A percentile compares a stretch with the other conserved stretches of the same genome.
Evolutionary conservation across 1,284 basidiomycete genomes (phyloP).

Genomic region (Boletus mariae): DNA sequence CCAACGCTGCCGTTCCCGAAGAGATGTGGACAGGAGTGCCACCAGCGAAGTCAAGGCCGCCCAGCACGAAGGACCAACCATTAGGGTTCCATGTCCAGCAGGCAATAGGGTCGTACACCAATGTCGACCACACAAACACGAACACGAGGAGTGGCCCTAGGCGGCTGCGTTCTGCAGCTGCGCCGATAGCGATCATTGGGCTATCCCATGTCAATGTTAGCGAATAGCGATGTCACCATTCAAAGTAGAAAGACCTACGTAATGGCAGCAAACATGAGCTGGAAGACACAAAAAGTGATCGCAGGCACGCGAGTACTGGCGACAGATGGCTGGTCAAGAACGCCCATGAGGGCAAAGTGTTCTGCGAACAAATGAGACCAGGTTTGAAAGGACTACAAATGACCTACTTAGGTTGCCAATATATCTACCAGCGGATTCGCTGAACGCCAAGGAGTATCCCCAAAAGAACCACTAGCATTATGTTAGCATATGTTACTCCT

Average conservation of each 20-base stretch:
- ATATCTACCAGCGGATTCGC: slow-evolving; percentile 53
- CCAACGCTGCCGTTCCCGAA: slow-evolving; percentile 87
- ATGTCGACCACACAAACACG: slow-evolving; percentile 87
- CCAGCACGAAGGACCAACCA: slow-evolving; percentile 81
- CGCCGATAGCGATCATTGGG: slow-evolving; percentile 84
- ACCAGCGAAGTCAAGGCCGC: slow-evolving; percentile 92
- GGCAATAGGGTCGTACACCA: slow-evolving; percentile 92
- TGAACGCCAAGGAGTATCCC: slow-evolving; percentile 71
- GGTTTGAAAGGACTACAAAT: not conserved
- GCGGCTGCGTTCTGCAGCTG: slow-evolving; percentile 87
- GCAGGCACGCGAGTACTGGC: slow-evolving; percentile 75
- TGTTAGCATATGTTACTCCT: not conserved
- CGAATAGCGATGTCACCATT: not conserved
- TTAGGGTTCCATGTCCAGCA: slow-evolving; percentile 93
- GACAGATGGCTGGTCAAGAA: slow-evolving; percentile 73
- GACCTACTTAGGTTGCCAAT: slow-evolving; percentile 61
- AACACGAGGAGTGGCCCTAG: slow-evolving; percentile 88
- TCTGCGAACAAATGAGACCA: slow-evolving; percentile 33
- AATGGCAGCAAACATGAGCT: slow-evolving; percentile 86
- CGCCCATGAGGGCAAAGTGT: slow-evolving; percentile 83
- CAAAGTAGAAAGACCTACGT: slow-evolving; percentile 46
- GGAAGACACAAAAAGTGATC: slow-evolving; percentile 86
- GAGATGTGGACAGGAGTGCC: slow-evolving; percentile 94
- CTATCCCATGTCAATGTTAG: slow-evolving; percentile 30
- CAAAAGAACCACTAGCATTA: slow-evolving; percentile 64